Percentiles rank a stretch among this genome's conserved stretches.
These are phyloP conservation scores for Przewalskia tangutica DNA, from an alignment of 257 asterid genomes.

Conservation along the genomic window DNA sequence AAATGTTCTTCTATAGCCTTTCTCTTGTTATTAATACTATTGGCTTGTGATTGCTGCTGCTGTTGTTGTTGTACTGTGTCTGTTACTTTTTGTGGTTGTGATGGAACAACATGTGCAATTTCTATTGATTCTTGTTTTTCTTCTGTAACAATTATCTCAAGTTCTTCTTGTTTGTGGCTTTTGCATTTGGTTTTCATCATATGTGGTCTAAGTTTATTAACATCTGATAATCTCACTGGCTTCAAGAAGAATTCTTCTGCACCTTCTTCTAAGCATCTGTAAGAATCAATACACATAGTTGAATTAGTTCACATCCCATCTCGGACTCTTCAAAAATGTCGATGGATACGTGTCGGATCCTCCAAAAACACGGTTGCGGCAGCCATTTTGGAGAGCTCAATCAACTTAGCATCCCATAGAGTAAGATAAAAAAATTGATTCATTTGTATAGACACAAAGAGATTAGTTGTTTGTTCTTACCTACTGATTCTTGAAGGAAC, in stretches of 20 bases:
- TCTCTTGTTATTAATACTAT: conserved; percentile 14
- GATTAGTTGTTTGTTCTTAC: conserved; percentile 3
- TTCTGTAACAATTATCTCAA: not conserved
- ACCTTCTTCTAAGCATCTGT: conserved; percentile 33
- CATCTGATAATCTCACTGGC: conserved; percentile 24
- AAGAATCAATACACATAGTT: not conserved
- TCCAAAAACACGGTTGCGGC: too few species aligned
- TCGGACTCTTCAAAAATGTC: too few species aligned
- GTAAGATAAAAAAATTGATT: not conserved
- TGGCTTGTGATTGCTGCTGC: not conserved
- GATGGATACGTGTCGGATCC: too few species aligned
- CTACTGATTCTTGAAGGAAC: conserved; percentile 15
- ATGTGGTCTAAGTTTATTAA: conserved; percentile 23
- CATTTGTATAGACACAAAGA: not conserved
- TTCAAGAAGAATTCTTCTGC: conserved; percentile 28
- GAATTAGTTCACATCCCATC: not conserved
- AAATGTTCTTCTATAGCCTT: conserved; percentile 23
- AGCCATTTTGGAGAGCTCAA: too few species aligned
- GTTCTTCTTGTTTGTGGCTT: not conserved
- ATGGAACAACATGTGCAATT: not conserved
- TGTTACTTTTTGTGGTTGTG: not conserved
- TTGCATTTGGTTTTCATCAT: conserved; percentile 14
- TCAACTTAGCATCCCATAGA: too few species aligned
- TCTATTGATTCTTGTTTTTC: not conserved
- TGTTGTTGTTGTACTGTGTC: not conserved